Percentiles rank a stretch among this genome's conserved stretches.
phyloP scores from a whole-genome alignment of 2,329 filamentous ascomycete genomes.

The Colletotrichum gigasporum region DNA sequence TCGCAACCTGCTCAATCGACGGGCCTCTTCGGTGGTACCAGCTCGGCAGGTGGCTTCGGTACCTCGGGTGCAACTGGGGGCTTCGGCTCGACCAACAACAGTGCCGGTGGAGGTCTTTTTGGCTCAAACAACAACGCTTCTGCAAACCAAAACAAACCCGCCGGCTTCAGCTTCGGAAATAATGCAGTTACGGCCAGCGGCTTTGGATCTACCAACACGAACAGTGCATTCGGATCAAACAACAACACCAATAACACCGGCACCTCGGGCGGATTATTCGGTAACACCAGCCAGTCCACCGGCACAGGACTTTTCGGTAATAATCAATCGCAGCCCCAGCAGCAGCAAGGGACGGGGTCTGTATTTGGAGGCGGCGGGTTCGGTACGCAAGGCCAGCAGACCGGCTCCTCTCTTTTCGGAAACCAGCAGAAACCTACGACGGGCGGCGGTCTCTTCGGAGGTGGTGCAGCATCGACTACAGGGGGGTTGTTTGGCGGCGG shows the following conservation, averaged over 20 bases:
- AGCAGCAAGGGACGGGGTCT: constrained; percentile 32
- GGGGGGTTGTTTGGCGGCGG: constrained; percentile 52
- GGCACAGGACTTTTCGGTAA: constrained; percentile 50
- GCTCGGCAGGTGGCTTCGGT: constrained; percentile 29
- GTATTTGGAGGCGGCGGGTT: constrained; percentile 39
- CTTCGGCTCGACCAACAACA: constrained; percentile 42
- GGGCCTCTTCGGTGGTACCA: constrained; percentile 39
- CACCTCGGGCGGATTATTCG: constrained; percentile 53
- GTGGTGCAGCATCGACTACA: constrained; percentile 39
- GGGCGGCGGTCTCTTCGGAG: constrained; percentile 33
- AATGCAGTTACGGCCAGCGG: constrained; percentile 40
- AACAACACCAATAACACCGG: constrained; percentile 36
- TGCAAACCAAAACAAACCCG: constrained; percentile 47
- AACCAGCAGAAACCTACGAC: constrained; percentile 32
- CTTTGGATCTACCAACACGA: constrained; percentile 45
- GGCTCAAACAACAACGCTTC: constrained; percentile 36
- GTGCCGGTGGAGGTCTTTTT: constrained; percentile 30
- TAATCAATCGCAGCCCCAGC: constrained; percentile 36
- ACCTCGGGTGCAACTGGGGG: constrained; percentile 31
- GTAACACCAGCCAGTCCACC: constrained; percentile 45
- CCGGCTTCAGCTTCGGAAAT: constrained; percentile 54
- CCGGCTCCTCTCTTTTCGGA: constrained; percentile 40
- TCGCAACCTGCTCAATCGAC: constrained; percentile 31
- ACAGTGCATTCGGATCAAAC: constrained; percentile 51
- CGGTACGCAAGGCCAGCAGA: constrained; percentile 35